Evolutionary conservation across 129 eudicot species (phyloP).

Genomic region (Solidago caesia): DNA sequence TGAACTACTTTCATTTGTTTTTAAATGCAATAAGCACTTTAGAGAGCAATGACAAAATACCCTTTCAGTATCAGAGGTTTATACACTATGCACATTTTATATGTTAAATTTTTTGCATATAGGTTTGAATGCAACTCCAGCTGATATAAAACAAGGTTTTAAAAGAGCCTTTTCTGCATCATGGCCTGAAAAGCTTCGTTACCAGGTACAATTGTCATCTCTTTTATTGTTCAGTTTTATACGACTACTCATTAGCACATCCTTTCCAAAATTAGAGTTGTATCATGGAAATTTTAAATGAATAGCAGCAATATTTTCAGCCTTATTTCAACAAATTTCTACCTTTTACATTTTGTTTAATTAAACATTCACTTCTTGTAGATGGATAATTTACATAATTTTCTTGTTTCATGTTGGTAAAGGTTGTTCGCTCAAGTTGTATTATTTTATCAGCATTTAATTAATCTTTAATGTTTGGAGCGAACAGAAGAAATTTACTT

Average conservation of each 20-base stretch:
- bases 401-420: neutral
- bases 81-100: neutral
- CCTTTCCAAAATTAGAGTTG: no score
- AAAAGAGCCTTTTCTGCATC: constrained; percentile 90
- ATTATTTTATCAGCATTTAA: neutral
- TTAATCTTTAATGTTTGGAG: neutral
- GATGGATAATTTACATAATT: neutral
- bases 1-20: no score
- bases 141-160: constrained; percentile 92
- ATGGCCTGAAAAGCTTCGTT: constrained; percentile 97
- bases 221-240: no score
- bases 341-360: neutral
- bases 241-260: no score
- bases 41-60: neutral
- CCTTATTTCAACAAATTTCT: neutral
- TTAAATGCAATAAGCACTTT: neutral
- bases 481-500: no score
- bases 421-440: neutral
- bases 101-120: constrained; percentile 3
- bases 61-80: neutral
- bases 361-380: neutral
- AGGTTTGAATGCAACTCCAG: constrained; percentile 61
- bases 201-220: constrained; percentile 47
- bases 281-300: no score
- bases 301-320: no score